Evolutionary conservation across 768 basidiomycete species (phyloP).

Genomic region (Boletus coccyginus): DNA sequence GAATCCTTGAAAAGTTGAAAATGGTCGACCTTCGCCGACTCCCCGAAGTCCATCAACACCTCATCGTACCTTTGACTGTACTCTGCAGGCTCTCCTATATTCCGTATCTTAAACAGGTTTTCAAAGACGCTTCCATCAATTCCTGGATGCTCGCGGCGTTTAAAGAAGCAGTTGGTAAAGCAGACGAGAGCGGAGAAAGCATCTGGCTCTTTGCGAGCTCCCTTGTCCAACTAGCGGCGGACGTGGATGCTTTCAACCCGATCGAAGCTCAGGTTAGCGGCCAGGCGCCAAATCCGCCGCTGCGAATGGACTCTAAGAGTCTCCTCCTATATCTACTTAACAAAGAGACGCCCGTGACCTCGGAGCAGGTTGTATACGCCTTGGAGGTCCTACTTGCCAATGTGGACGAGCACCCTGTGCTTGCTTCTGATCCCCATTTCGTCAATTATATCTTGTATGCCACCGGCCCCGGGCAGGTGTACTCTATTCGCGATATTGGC

Average conservation of each 20-base stretch:
- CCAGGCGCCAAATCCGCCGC: background rate
- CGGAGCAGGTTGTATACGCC: background rate
- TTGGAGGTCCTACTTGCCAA: conserved; percentile 1
- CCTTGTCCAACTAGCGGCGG: background rate
- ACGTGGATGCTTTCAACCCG: background rate
- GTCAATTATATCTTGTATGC: conserved; percentile 2
- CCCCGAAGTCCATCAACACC: background rate
- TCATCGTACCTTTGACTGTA: conserved; percentile 1
- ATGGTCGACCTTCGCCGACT: background rate
- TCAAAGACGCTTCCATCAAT: background rate
- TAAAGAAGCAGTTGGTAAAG: background rate
- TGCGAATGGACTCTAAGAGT: background rate
- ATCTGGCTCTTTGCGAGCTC: background rate
- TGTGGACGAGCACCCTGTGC: background rate
- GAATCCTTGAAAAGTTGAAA: background rate
- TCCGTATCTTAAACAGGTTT: background rate
- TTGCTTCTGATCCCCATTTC: background rate
- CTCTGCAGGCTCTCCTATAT: background rate
- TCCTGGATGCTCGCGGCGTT: background rate
- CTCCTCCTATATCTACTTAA: conserved; percentile 1
- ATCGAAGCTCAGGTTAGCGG: background rate
- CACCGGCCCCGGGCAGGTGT: background rate
- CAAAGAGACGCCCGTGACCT: background rate
- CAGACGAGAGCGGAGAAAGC: background rate
- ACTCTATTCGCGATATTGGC: conserved; percentile 1